Evolutionary conservation across 1,284 basidiomycete species (phyloP).

Genomic region (Heterobasidion parviporum): DNA sequence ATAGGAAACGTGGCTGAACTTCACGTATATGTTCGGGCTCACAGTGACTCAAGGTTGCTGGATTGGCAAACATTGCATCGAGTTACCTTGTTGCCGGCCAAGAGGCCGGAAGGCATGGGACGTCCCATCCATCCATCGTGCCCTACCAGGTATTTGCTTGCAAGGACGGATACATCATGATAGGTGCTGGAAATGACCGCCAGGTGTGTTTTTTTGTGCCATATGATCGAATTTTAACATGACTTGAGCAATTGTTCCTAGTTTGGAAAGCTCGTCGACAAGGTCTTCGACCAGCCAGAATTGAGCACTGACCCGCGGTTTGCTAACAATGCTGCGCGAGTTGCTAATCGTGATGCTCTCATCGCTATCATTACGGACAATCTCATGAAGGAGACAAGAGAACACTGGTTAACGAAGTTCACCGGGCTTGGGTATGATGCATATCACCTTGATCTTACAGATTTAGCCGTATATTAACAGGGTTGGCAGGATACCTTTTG

Average conservation of each 20-base stretch:
- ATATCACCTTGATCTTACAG: neutral
- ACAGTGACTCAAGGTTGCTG: conserved; percentile 59
- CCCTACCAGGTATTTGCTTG: conserved; percentile 92
- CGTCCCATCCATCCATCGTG: conserved; percentile 86
- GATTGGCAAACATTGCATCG: conserved; percentile 87
- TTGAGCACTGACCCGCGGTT: conserved; percentile 58
- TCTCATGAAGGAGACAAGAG: conserved; percentile 49
- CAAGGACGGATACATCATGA: conserved; percentile 86
- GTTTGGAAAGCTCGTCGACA: conserved; percentile 61
- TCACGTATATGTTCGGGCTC: neutral
- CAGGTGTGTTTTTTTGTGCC: conserved; percentile 45
- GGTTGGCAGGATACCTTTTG: conserved; percentile 69
- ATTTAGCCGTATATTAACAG: neutral
- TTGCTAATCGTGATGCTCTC: conserved; percentile 68
- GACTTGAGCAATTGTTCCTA: conserved; percentile 21
- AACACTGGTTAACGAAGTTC: conserved; percentile 69
- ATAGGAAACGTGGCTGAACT: neutral
- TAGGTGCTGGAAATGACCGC: conserved; percentile 88
- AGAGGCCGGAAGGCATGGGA: conserved; percentile 86
- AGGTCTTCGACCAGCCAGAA: conserved; percentile 50
- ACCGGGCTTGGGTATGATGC: conserved; percentile 66
- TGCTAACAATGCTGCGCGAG: conserved; percentile 67
- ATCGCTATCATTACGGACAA: conserved; percentile 64
- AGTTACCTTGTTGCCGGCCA: conserved; percentile 87
- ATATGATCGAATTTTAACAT: conserved; percentile 3